Conservation (phyloP, 2,329 filamentous ascomycete species). For the Elsinoe arachidis region DNA sequence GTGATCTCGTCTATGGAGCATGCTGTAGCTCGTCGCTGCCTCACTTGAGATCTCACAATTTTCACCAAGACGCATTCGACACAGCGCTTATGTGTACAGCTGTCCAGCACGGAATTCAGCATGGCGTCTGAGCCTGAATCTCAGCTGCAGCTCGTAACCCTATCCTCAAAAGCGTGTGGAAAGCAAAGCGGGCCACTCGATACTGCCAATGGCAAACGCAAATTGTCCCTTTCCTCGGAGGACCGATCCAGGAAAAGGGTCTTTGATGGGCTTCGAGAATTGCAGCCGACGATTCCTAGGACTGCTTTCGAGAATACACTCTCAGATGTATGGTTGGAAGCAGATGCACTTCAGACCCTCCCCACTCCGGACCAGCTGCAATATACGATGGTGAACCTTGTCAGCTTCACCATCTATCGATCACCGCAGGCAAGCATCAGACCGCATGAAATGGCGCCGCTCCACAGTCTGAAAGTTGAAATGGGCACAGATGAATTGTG, state of each 20-base stretch:
- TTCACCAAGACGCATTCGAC: too few relatives aligned
- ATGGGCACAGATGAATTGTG: conserved; percentile 35
- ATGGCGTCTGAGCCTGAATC: too few relatives aligned
- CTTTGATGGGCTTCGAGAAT: not conserved
- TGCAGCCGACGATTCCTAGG: not conserved
- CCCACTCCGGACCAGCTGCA: not conserved
- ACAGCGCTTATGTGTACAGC: too few relatives aligned
- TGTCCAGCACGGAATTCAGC: too few relatives aligned
- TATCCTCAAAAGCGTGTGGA: too few relatives aligned
- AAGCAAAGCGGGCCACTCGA: too few relatives aligned
- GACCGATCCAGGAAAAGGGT: too few relatives aligned
- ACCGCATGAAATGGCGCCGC: conserved; percentile 42
- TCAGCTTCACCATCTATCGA: conserved; percentile 4
- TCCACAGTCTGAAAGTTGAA: conserved; percentile 45
- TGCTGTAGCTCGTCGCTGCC: too few relatives aligned
- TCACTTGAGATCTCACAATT: too few relatives aligned
- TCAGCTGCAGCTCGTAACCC: too few relatives aligned
- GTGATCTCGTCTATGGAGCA: too few relatives aligned
- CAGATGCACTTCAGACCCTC: not conserved
- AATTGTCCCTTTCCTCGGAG: too few relatives aligned
- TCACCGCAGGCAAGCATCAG: not conserved
- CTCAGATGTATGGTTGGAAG: not conserved
- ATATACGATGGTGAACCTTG: not conserved
- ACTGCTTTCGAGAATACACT: not conserved
- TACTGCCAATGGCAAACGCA: not conserved